A percentile compares a stretch with the other conserved stretches of the same genome.
These are phyloP conservation scores for Paraphysoderma sedebokerense DNA, from an alignment of 371 early-diverging fungal genomes.

Conservation along the genomic window DNA sequence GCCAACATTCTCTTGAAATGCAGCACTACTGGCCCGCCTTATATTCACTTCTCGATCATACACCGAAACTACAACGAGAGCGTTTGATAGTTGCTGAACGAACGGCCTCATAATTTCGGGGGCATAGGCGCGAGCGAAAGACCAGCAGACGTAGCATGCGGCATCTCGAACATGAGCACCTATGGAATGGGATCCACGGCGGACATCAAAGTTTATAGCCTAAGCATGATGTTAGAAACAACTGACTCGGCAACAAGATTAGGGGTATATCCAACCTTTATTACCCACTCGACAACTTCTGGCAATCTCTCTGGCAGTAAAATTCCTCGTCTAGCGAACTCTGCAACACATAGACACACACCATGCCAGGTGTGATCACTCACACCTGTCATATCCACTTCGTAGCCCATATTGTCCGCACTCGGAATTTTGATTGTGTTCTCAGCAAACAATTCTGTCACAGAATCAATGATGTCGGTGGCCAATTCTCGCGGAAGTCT, in stretches of 20 bases:
- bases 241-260: background rate
- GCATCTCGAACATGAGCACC: conserved; percentile 93
- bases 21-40: conserved; percentile 87
- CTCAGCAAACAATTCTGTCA: conserved; percentile 55
- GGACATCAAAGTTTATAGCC: conserved; percentile 73
- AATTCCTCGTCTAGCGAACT: conserved; percentile 71
- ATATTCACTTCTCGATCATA: conserved; percentile 90
- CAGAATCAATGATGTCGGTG: conserved; percentile 55
- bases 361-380: conserved; percentile 92
- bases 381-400: conserved; percentile 54
- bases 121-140: conserved; percentile 83
- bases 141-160: conserved; percentile 93
- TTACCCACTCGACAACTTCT: conserved; percentile 57
- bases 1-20: conserved; percentile 95
- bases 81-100: conserved; percentile 42
- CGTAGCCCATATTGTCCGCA: conserved; percentile 7
- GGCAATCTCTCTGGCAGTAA: conserved; percentile 47
- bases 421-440: conserved; percentile 33
- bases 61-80: conserved; percentile 55
- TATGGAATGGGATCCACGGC: conserved; percentile 69
- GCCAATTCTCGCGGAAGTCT: conserved; percentile 63
- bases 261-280: conserved; percentile 15
- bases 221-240: conserved; percentile 4
- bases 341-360: conserved; percentile 78
- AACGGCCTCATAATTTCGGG: conserved; percentile 41